Conservation (phyloP, 2,329 filamentous ascomycete species). For the Emmonsiellopsis sp. region DNA sequence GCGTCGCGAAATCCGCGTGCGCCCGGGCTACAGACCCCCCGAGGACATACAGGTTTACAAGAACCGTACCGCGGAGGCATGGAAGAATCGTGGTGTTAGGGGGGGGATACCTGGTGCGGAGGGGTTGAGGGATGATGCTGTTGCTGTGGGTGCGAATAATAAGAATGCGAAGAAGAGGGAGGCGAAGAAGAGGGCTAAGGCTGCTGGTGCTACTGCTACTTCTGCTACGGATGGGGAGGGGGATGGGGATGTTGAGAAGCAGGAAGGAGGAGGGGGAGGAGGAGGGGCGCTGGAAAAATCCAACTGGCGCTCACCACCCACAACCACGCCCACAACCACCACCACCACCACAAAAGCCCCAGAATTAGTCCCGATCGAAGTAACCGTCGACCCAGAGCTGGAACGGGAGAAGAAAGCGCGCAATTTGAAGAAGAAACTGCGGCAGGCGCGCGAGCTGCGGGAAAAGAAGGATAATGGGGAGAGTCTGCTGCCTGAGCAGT, state of each 20-base stretch:
- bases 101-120: conserved; percentile 70
- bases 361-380: background rate
- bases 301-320: conserved; percentile 23
- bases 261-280: conserved; percentile 4
- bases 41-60: conserved; percentile 97
- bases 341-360: background rate
- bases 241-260: conserved; percentile 7
- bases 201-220: conserved; percentile 39
- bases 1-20: conserved; percentile 88
- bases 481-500: conserved; percentile 79
- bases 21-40: conserved; percentile 84
- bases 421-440: conserved; percentile 86
- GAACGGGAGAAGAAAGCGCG: conserved; percentile 90
- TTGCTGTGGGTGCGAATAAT: conserved; percentile 50
- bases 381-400: conserved; percentile 55
- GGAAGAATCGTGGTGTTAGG: conserved; percentile 63
- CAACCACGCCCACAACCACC: background rate
- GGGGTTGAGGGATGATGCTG: conserved; percentile 42
- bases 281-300: conserved; percentile 11
- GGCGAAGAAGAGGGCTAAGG: conserved; percentile 52
- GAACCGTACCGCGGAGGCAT: conserved; percentile 78
- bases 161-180: conserved; percentile 82
- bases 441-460: conserved; percentile 83
- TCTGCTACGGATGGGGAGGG: background rate
- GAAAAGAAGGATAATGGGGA: conserved; percentile 85